These are phyloP conservation scores for Gaertneriomyces semiglobifer DNA, from an alignment of 192 early-diverging fungal species.

Conservation along the genomic window DNA sequence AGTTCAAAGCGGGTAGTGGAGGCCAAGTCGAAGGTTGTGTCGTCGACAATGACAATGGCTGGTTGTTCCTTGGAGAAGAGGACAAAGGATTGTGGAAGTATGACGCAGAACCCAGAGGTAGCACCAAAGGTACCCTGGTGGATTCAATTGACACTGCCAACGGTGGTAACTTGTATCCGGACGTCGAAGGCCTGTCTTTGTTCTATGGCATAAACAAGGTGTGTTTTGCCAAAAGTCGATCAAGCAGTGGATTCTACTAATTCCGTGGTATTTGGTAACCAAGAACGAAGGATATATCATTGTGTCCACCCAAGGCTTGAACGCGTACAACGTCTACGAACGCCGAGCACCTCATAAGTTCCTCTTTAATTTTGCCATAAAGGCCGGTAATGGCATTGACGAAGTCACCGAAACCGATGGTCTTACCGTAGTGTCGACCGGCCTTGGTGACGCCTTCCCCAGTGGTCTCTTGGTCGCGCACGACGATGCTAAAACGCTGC, in stretches of 20 bases:
- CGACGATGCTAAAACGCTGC: slow-evolving; percentile 18
- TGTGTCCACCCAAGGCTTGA: slow-evolving; percentile 23
- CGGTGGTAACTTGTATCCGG: slow-evolving; percentile 7
- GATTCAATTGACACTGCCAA: slow-evolving; percentile 5
- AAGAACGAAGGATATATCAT: slow-evolving; percentile 17
- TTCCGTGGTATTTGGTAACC: not conserved
- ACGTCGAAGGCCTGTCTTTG: slow-evolving; percentile 21
- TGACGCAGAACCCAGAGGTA: slow-evolving; percentile 9
- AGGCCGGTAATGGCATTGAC: slow-evolving; percentile 12
- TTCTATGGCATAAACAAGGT: slow-evolving; percentile 23
- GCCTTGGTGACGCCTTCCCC: not conserved
- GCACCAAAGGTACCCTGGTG: not conserved
- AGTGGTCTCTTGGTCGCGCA: slow-evolving; percentile 19
- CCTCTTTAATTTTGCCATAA: slow-evolving; percentile 9
- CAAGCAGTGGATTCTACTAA: not conserved
- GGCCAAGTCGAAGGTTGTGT: slow-evolving; percentile 30
- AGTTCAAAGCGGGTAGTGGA: slow-evolving; percentile 12
- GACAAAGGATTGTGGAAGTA: slow-evolving; percentile 19
- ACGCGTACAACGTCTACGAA: slow-evolving; percentile 22
- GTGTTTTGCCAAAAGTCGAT: not conserved
- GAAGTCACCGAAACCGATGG: slow-evolving; percentile 30
- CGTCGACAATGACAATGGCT: slow-evolving; percentile 20
- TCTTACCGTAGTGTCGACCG: slow-evolving; percentile 11
- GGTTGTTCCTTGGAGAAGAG: slow-evolving; percentile 21
- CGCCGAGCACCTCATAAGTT: slow-evolving; percentile 10